phyloP scores from a whole-genome alignment of 352 stramenopile species.

The Globisporangium sylvaticum region DNA sequence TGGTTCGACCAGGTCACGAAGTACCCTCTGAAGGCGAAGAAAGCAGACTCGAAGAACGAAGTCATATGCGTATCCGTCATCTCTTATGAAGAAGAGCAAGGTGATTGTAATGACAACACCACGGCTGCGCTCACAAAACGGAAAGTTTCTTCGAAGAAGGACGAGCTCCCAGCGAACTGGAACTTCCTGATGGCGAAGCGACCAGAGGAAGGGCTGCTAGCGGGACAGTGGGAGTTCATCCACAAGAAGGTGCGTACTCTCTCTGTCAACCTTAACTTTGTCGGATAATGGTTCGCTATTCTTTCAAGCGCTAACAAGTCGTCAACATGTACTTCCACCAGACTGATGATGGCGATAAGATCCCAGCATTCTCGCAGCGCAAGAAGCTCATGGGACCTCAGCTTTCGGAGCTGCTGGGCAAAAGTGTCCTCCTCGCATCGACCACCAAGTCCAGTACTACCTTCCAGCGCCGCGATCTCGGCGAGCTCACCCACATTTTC shows the following conservation, averaged over 20 bases:
- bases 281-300: background rate
- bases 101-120: background rate
- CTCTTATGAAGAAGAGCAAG: constrained; percentile 29
- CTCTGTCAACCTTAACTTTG: background rate
- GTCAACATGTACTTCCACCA: constrained; percentile 8
- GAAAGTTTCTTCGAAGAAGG: constrained; percentile 7
- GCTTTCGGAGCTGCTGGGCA: constrained; percentile 34
- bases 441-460: constrained; percentile 14
- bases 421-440: constrained; percentile 19
- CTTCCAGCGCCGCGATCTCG: constrained; percentile 48
- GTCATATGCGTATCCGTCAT: constrained; percentile 72
- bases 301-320: background rate
- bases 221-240: constrained; percentile 88
- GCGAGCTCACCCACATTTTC: constrained; percentile 85
- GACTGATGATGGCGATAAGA: constrained; percentile 55
- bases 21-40: constrained; percentile 81
- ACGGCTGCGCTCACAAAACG: background rate
- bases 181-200: constrained; percentile 79
- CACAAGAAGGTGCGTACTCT: constrained; percentile 47
- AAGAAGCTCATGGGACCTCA: constrained; percentile 48
- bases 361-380: constrained; percentile 59
- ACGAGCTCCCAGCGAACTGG: constrained; percentile 31
- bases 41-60: constrained; percentile 74
- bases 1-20: constrained; percentile 47
- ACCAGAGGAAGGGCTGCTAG: constrained; percentile 63